Evolutionary conservation across 2,329 filamentous ascomycete species (phyloP).

Genomic region (Ophiognomonia clavigignenti-juglandacearum): DNA sequence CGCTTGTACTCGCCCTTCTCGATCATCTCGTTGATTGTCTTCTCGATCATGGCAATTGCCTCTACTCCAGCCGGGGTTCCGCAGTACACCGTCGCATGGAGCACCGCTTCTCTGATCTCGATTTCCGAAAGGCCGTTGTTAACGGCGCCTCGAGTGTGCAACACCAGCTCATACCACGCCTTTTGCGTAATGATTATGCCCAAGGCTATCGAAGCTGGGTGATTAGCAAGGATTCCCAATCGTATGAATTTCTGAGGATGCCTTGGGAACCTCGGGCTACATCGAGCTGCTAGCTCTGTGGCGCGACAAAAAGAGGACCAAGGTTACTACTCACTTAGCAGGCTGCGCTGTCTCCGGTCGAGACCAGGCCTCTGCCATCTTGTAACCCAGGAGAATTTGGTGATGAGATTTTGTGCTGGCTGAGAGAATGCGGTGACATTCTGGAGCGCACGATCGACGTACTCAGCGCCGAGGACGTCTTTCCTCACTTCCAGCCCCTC

Average conservation of each 20-base stretch:
- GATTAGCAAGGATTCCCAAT: too few species aligned
- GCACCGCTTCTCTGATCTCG: conserved; percentile 44
- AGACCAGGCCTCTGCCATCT: conserved; percentile 61
- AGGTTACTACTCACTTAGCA: conserved; percentile 44
- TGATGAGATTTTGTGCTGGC: conserved; percentile 57
- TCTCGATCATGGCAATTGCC: conserved; percentile 25
- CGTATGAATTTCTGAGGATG: too few species aligned
- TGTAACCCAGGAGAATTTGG: conserved; percentile 56
- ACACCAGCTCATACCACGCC: conserved; percentile 49
- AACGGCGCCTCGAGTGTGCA: conserved; percentile 56
- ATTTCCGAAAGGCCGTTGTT: conserved; percentile 57
- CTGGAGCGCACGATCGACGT: conserved; percentile 50
- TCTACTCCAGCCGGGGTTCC: conserved; percentile 37
- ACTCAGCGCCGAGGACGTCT: conserved; percentile 52
- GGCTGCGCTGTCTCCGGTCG: conserved; percentile 51
- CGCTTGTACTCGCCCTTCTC: conserved; percentile 21
- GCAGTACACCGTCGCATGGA: conserved; percentile 38
- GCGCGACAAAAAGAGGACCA: too few species aligned
- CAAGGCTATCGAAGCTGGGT: conserved; percentile 34
- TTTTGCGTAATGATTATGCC: conserved; percentile 60
- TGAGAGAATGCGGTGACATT: conserved; percentile 52
- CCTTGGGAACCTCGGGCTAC: too few species aligned
- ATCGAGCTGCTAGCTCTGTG: too few species aligned
- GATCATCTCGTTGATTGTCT: conserved; percentile 22
- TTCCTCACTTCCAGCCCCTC: conserved; percentile 55